phyloP scores from a whole-genome alignment of 2,329 filamentous ascomycete genomes.

The Epichloe glyceriae region DNA sequence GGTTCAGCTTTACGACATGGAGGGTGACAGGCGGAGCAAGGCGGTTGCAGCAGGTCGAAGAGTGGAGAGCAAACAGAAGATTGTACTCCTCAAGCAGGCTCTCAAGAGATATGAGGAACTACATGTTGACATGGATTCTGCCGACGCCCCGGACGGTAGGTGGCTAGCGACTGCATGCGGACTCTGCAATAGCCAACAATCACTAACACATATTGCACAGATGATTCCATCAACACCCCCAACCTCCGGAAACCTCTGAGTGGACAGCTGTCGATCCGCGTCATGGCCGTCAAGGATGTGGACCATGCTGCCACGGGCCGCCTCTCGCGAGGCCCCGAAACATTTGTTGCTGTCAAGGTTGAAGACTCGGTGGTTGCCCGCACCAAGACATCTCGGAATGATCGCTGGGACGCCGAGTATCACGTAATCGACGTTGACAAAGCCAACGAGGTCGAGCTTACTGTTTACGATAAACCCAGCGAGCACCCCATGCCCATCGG shows the following conservation, averaged over 20 bases:
- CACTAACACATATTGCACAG: constrained; percentile 29
- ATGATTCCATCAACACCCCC: constrained; percentile 91
- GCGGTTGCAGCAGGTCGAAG: constrained; percentile 80
- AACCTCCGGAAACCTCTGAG: constrained; percentile 94
- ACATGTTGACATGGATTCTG: constrained; percentile 78
- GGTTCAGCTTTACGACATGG: constrained; percentile 94
- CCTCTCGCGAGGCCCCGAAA: constrained; percentile 85
- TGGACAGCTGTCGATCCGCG: constrained; percentile 73
- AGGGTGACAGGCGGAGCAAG: constrained; percentile 91
- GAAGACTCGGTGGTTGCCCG: constrained; percentile 86
- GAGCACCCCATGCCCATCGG: constrained; percentile 88
- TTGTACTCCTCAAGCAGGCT: constrained; percentile 86
- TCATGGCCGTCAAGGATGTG: constrained; percentile 84
- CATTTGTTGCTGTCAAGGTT: constrained; percentile 91
- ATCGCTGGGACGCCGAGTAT: constrained; percentile 83
- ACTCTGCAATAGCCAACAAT: background rate
- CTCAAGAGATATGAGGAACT: constrained; percentile 95
- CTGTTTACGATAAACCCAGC: constrained; percentile 88
- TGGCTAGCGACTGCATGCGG: constrained; percentile 10
- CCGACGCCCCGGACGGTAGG: constrained; percentile 71
- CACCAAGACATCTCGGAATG: constrained; percentile 72
- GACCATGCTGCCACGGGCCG: constrained; percentile 77
- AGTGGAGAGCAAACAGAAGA: constrained; percentile 96
- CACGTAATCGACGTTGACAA: constrained; percentile 94
- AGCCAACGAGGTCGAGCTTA: constrained; percentile 95